A percentile compares a stretch with the other conserved stretches of the same genome.
phyloP scores from a whole-genome alignment of 2,329 filamentous ascomycete genomes.

The Neopestalotiopsis sp. region DNA sequence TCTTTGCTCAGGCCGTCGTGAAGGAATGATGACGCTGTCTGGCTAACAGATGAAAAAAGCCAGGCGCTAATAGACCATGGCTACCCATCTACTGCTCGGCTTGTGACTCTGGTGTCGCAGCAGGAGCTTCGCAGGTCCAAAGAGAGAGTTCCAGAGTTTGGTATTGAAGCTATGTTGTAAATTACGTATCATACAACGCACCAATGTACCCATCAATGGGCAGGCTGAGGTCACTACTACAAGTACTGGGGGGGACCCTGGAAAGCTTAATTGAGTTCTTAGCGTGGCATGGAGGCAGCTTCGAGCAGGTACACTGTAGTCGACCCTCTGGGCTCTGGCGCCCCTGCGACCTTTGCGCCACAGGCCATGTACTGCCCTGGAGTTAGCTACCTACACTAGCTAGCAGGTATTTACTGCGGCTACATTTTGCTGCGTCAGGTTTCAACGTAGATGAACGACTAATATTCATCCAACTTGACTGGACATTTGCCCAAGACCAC shows the following conservation, averaged over 20 bases:
- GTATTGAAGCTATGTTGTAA: background rate
- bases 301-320: background rate
- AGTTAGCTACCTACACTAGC: background rate
- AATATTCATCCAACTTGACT: no score
- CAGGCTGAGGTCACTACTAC: background rate
- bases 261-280: slow-evolving; percentile 16
- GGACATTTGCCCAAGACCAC: no score
- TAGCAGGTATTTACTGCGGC: background rate
- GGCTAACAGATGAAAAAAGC: background rate
- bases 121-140: no score
- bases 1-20: background rate
- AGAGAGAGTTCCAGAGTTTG: background rate
- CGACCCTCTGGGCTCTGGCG: background rate
- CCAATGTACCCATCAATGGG: background rate
- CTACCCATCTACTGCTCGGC: background rate
- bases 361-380: background rate
- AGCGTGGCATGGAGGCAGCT: background rate
- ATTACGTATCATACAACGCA: background rate
- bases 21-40: background rate
- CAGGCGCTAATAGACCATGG: background rate
- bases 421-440: no score
- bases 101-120: background rate
- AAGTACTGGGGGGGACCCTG: background rate
- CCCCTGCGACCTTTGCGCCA: background rate
- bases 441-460: no score